Evolutionary conservation across 139 green algal genomes (phyloP).

Genomic region (Pycnococcus provasolii): DNA sequence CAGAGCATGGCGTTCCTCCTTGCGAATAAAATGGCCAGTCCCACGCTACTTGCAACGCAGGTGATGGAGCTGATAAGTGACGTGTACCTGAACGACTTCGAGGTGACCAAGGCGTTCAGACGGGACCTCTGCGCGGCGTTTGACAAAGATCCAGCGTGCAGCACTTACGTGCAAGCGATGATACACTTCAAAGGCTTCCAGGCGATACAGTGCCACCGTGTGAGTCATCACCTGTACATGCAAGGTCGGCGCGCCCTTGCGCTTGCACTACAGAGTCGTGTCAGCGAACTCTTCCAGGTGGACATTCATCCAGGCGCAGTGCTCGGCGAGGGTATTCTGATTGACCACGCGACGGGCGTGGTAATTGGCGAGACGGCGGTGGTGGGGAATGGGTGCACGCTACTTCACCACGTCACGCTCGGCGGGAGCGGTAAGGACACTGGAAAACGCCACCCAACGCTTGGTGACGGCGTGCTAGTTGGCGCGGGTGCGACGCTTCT

Average conservation of each 20-base stretch:
- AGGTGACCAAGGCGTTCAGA: slow-evolving; percentile 20
- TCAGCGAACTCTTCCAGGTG: slow-evolving; percentile 69
- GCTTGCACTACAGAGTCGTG: slow-evolving; percentile 30
- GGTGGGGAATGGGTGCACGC: slow-evolving; percentile 76
- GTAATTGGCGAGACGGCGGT: slow-evolving; percentile 87
- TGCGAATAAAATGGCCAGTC: slow-evolving; percentile 80
- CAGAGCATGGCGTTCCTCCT: slow-evolving; percentile 78
- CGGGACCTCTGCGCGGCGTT: slow-evolving; percentile 37
- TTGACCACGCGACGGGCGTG: slow-evolving; percentile 88
- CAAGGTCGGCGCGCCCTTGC: slow-evolving; percentile 17
- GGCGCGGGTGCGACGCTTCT: slow-evolving; percentile 76
- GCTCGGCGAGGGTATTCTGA: slow-evolving; percentile 85
- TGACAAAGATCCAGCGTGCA: slow-evolving; percentile 40
- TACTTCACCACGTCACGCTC: slow-evolving; percentile 75
- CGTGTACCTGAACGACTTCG: slow-evolving; percentile 26
- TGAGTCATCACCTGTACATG: slow-evolving; percentile 36
- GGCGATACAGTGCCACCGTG: slow-evolving; percentile 36
- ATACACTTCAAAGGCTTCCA: slow-evolving; percentile 49
- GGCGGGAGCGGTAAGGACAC: slow-evolving; percentile 88
- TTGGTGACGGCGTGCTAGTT: slow-evolving; percentile 82
- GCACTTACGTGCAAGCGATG: slow-evolving; percentile 31
- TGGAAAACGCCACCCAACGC: slow-evolving; percentile 91
- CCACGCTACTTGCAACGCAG: slow-evolving; percentile 82
- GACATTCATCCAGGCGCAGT: slow-evolving; percentile 89
- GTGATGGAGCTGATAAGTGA: slow-evolving; percentile 78